Evolutionary conservation across 805 yeast genomes (phyloP).

Genomic region (Candida argentea): DNA sequence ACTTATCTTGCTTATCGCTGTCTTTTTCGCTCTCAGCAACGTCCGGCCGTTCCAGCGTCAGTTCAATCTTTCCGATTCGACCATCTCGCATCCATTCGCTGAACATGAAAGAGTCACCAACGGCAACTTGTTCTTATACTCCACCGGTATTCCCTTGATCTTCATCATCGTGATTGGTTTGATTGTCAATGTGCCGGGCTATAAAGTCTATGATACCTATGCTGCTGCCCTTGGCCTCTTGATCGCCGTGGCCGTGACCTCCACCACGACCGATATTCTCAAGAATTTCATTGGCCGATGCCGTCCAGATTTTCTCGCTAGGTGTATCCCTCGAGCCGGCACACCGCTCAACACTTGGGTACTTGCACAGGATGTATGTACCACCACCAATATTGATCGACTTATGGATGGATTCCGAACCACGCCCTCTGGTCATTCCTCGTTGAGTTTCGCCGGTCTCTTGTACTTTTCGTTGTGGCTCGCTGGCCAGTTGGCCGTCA

Average conservation of each 20-base stretch:
- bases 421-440: slow-evolving; percentile 33
- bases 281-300: slow-evolving; percentile 23
- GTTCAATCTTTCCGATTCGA: slow-evolving; percentile 20
- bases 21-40: slow-evolving; percentile 13
- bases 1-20: slow-evolving; percentile 12
- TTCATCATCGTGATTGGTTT: slow-evolving; percentile 10
- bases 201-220: slow-evolving; percentile 35
- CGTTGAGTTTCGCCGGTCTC: slow-evolving; percentile 24
- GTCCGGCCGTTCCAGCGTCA: slow-evolving; percentile 26
- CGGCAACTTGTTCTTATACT: slow-evolving; percentile 16
- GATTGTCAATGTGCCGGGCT: slow-evolving; percentile 38
- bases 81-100: slow-evolving; percentile 29
- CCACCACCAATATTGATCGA: slow-evolving; percentile 32
- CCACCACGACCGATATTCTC: slow-evolving; percentile 25
- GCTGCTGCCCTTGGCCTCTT: slow-evolving; percentile 20
- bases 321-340: slow-evolving; percentile 20
- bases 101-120: slow-evolving; percentile 21
- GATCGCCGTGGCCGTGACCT: slow-evolving; percentile 19
- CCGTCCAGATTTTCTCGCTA: slow-evolving; percentile 23
- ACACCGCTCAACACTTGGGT: slow-evolving; percentile 18
- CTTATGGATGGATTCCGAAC: slow-evolving; percentile 30
- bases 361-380: slow-evolving; percentile 33
- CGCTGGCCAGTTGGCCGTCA: slow-evolving; percentile 48
- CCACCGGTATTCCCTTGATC: slow-evolving; percentile 15
- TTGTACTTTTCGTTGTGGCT: slow-evolving; percentile 52